Evolutionary conservation across 257 asterid genomes (phyloP).

Genomic region (Petrea volubilis): DNA sequence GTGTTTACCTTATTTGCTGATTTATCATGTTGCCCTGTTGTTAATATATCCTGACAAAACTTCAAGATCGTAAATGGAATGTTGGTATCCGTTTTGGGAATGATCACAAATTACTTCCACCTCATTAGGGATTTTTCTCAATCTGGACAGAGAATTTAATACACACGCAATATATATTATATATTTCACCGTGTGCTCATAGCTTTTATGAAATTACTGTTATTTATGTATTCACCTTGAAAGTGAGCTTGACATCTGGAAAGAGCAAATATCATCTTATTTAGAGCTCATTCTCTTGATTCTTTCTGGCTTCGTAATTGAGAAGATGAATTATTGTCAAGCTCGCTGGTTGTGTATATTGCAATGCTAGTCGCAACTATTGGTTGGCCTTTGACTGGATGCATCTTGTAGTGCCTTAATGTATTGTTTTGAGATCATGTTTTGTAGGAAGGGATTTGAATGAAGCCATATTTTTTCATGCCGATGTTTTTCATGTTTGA

Average conservation of each 20-base stretch:
- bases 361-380: too few species aligned
- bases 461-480: too few species aligned
- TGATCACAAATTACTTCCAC: neutral
- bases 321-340: neutral
- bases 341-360: neutral
- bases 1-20: neutral
- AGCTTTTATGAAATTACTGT: neutral
- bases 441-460: too few species aligned
- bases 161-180: neutral
- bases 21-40: constrained; percentile 8
- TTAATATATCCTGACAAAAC: neutral
- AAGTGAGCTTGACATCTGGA: neutral
- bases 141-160: neutral
- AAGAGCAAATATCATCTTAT: neutral
- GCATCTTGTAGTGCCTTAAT: too few species aligned
- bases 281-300: neutral
- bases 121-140: neutral
- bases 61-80: neutral
- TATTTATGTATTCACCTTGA: neutral
- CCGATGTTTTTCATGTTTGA: too few species aligned
- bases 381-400: too few species aligned
- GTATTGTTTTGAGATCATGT: too few species aligned
- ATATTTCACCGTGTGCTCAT: neutral
- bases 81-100: constrained; percentile 1
- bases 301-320: constrained; percentile 12